These are phyloP conservation scores for Pythium utonaiense DNA, from an alignment of 352 stramenopile species.

Conservation along the genomic window DNA sequence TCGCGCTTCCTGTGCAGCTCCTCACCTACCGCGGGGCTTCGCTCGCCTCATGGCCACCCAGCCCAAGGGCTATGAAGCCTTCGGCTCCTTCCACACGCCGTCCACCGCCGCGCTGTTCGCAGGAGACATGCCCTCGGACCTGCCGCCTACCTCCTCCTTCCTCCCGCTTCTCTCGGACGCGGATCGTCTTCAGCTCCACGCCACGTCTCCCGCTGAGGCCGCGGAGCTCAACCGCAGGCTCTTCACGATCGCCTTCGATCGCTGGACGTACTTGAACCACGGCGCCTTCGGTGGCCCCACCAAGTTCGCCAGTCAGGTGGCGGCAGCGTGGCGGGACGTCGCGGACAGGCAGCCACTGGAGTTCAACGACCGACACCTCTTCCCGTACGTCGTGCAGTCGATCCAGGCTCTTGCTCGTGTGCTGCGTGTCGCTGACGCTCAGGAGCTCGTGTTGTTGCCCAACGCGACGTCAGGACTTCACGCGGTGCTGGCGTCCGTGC, in stretches of 20 bases:
- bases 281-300: slow-evolving; percentile 89
- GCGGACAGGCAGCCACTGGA: slow-evolving; percentile 88
- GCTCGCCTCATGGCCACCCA: slow-evolving; percentile 13
- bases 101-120: slow-evolving; percentile 56
- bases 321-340: slow-evolving; percentile 67
- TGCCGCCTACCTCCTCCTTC: slow-evolving; percentile 7
- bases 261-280: slow-evolving; percentile 94
- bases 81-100: slow-evolving; percentile 77
- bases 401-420: slow-evolving; percentile 77
- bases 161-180: slow-evolving; percentile 20
- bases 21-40: not conserved
- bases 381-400: slow-evolving; percentile 82
- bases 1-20: not conserved
- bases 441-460: slow-evolving; percentile 72
- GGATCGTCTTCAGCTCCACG: not conserved
- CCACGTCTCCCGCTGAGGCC: not conserved
- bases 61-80: slow-evolving; percentile 51
- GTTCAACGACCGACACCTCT: slow-evolving; percentile 92
- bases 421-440: slow-evolving; percentile 38
- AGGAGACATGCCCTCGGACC: slow-evolving; percentile 7
- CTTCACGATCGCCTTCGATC: slow-evolving; percentile 51
- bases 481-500: slow-evolving; percentile 33
- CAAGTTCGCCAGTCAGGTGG: slow-evolving; percentile 57
- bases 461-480: slow-evolving; percentile 92
- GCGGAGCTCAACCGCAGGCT: slow-evolving; percentile 26